Evolutionary conservation across 495 filamentous ascomycete genomes (phyloP).

Genomic region (Cercophora scortea): DNA sequence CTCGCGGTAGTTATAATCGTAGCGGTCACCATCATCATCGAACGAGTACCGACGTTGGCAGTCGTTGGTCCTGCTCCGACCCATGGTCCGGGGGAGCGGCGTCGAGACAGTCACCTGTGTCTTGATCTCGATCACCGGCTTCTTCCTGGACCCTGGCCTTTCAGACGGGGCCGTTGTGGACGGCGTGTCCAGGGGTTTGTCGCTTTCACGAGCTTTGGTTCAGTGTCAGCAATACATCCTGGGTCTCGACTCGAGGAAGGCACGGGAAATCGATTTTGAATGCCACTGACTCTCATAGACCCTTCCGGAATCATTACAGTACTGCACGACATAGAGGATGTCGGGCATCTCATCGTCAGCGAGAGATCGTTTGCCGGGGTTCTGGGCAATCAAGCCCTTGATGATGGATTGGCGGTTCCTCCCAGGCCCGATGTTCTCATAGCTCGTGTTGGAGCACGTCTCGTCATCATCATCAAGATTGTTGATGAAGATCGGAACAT

Average conservation of each 20-base stretch:
- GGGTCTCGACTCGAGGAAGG: not conserved
- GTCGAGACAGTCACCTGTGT: constrained; percentile 14
- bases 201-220: constrained; percentile 20
- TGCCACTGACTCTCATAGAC: constrained; percentile 16
- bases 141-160: constrained; percentile 10
- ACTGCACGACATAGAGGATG: constrained; percentile 22
- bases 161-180: not conserved
- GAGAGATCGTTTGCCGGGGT: not conserved
- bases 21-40: not conserved
- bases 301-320: constrained; percentile 11
- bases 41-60: not conserved
- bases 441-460: constrained; percentile 1
- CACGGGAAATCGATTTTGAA: not conserved
- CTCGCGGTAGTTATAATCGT: not conserved
- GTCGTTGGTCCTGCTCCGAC: not conserved
- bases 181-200: constrained; percentile 17
- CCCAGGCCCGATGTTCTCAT: constrained; percentile 1
- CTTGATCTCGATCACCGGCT: constrained; percentile 28
- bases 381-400: not conserved
- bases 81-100: not conserved
- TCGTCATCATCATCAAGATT: not conserved
- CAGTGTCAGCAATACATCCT: not conserved
- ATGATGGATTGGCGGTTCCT: not conserved
- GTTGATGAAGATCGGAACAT: no score
- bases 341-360: constrained; percentile 23